phyloP scores from a whole-genome alignment of 176 grass and related monocot species.

The Oryza meridionalis region DNA sequence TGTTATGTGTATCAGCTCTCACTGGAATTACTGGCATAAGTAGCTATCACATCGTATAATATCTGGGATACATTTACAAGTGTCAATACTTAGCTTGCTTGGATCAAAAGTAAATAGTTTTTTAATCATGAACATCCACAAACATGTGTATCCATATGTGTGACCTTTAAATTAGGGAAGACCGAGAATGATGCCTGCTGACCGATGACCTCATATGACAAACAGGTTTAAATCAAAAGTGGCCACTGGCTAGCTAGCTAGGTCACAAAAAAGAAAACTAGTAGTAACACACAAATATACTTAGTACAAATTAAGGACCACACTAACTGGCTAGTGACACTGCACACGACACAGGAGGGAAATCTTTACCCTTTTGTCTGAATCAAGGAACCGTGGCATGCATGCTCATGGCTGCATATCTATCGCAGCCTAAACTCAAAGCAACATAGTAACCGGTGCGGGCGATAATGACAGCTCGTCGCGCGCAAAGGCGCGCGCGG shows the following conservation, averaged over 20 bases:
- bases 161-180: not conserved
- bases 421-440: conserved; percentile 14
- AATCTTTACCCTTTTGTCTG: conserved; percentile 52
- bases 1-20: conserved; percentile 41
- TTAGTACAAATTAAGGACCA: conserved; percentile 29
- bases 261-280: not conserved
- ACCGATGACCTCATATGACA: not conserved
- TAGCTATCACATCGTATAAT: not conserved
- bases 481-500: not conserved
- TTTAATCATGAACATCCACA: not conserved
- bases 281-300: not conserved
- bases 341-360: not conserved
- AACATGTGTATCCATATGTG: not conserved
- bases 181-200: conserved; percentile 12
- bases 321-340: conserved; percentile 20
- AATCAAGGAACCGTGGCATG: conserved; percentile 46
- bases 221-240: conserved; percentile 38
- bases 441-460: conserved; percentile 12
- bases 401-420: conserved; percentile 28
- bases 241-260: not conserved
- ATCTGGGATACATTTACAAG: not conserved
- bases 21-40: conserved; percentile 30
- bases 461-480: conserved; percentile 13
- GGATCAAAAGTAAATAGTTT: not conserved
- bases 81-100: not conserved